Conservation (phyloP, 768 basidiomycete genomes). For the Amanita subjunquillea region DNA sequence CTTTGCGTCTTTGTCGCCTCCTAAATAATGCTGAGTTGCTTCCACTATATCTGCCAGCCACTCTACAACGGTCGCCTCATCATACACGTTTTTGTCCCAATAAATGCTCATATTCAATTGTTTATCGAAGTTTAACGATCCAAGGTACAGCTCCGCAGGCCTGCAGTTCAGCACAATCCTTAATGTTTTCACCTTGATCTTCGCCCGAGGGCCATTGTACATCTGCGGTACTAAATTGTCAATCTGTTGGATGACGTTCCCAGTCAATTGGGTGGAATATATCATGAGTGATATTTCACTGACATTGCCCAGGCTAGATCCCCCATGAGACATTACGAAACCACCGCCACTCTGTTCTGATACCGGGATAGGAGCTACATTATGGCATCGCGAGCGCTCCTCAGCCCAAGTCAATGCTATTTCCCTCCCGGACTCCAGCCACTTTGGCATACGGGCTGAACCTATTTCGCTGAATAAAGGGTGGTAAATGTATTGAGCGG, state of each 20-base stretch:
- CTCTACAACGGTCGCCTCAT: conserved; percentile 27
- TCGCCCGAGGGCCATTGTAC: background rate
- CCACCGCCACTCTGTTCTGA: conserved; percentile 5
- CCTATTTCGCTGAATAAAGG: conserved; percentile 32
- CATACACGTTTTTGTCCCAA: conserved; percentile 38
- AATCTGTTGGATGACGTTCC: background rate
- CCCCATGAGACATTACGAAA: conserved; percentile 10
- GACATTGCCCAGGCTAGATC: conserved; percentile 9
- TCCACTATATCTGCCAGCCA: conserved; percentile 36
- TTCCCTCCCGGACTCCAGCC: conserved; percentile 13
- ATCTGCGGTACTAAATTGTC: conserved; percentile 4
- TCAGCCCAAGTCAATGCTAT: background rate
- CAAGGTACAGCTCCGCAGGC: conserved; percentile 22
- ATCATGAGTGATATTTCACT: background rate
- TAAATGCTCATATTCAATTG: conserved; percentile 21
- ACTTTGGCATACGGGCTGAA: conserved; percentile 11
- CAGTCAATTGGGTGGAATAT: background rate
- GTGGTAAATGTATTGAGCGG: conserved; percentile 17
- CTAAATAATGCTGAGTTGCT: conserved; percentile 22
- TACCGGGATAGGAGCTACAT: conserved; percentile 5
- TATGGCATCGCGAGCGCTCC: background rate
- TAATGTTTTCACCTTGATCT: conserved; percentile 1
- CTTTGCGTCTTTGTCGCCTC: background rate
- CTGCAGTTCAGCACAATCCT: conserved; percentile 15
- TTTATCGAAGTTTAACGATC: conserved; percentile 17